Evolutionary conservation across 805 yeast genomes (phyloP), one percentile per base, ranked within the genome.

Genomic region (Nakazawaea ernobii): DNA sequence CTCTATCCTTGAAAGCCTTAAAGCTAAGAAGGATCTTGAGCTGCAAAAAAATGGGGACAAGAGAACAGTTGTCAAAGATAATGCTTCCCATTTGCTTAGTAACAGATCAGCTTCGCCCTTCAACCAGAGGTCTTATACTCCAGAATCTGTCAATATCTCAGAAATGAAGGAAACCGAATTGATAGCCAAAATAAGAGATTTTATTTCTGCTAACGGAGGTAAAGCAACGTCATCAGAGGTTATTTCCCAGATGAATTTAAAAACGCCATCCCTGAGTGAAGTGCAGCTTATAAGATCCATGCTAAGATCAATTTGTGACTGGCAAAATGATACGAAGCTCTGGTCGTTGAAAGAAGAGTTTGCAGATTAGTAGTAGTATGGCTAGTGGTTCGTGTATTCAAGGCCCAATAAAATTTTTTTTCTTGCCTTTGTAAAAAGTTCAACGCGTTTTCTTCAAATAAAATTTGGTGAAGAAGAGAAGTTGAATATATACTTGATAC

Each of bases 311-410:
- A 76, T 87, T 17, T 86, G 94, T 2, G 63, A 57, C 1, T 90
- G 95, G 90, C 79, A 82, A 52, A 63, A 66, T n/a, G 55, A 48
- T 1, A 65, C 62, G 35, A 74, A 75, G 46, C 84, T 83, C 0
- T 88, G 96, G 96, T 59, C 58, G 1, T 65, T 88, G 32, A 79
- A 81, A 53, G 71, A 70, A 1, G 89, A 80, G 50, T 78, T 73
- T 52, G 62, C 55, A 46, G 46, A 32, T 41, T 44, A 15, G 46
- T 45, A 39, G 13, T 20, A 20, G 24, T 20, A 20, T 3, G 24
- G 24, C 5, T 20, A 20, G 24, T 20, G 3, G 24, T 20, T 41
- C 36, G 44, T 37, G 45, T 35, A 43, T 17, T n/a, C 11, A 14
- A 32, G 32, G 8, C 17, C 6, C 8, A 17, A 20, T 20, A 41